Evolutionary conservation across 495 filamentous ascomycete species (phyloP).

Genomic region (Neurospora sp.): DNA sequence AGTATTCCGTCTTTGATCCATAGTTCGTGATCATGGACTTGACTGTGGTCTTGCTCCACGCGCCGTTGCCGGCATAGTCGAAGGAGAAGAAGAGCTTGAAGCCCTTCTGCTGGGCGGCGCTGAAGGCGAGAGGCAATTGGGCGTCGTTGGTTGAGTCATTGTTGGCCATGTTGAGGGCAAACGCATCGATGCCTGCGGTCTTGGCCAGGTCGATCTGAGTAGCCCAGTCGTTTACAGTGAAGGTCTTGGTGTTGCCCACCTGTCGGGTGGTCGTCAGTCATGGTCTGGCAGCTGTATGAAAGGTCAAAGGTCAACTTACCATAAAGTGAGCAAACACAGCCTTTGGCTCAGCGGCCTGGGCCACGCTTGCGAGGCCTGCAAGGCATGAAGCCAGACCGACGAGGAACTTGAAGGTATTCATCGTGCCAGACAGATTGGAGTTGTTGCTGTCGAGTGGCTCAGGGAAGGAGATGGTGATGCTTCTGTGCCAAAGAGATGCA

Average conservation of each 20-base stretch:
- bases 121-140: constrained; percentile 19
- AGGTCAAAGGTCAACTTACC: constrained; percentile 2
- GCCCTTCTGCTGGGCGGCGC: constrained; percentile 14
- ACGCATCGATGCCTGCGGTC: constrained; percentile 24
- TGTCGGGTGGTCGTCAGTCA: background rate
- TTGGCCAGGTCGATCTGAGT: constrained; percentile 24
- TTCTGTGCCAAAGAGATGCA: background rate
- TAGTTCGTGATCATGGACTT: constrained; percentile 17
- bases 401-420: background rate
- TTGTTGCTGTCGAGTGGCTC: background rate
- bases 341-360: background rate
- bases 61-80: constrained; percentile 23
- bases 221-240: constrained; percentile 21
- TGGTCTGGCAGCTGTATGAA: background rate
- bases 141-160: constrained; percentile 17
- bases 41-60: constrained; percentile 14
- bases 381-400: background rate
- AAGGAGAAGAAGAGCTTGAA: constrained; percentile 35
- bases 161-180: constrained; percentile 26
- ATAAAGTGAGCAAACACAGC: constrained; percentile 19
- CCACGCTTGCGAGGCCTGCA: background rate
- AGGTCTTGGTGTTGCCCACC: constrained; percentile 20
- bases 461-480: background rate
- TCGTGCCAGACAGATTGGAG: background rate
- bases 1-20: constrained; percentile 17